Evolutionary conservation across 352 stramenopile species (phyloP).

Genomic region (Globisporangium viniferum): DNA sequence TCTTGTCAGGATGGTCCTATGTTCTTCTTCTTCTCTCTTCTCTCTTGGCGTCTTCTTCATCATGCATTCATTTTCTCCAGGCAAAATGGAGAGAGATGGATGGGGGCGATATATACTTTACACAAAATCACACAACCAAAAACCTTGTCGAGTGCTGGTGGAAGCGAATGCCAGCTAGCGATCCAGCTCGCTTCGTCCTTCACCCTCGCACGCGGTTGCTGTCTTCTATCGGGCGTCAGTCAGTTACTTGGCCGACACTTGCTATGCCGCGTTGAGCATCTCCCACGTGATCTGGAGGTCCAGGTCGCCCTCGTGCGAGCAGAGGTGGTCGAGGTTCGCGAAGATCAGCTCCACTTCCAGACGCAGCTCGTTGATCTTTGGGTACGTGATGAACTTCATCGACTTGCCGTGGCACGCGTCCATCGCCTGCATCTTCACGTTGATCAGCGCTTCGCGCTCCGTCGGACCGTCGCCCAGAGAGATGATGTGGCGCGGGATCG

Average conservation of each 20-base stretch:
- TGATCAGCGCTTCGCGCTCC: constrained; percentile 82
- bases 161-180: background rate
- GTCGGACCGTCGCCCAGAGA: constrained; percentile 80
- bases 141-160: background rate
- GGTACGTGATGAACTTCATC: constrained; percentile 87
- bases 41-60: constrained; percentile 17
- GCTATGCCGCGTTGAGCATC: constrained; percentile 65
- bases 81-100: background rate
- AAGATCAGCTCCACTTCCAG: constrained; percentile 80
- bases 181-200: background rate
- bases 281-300: constrained; percentile 86
- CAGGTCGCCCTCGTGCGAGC: constrained; percentile 76
- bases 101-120: constrained; percentile 34
- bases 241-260: background rate
- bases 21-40: constrained; percentile 21
- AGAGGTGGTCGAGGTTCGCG: constrained; percentile 77
- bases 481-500: constrained; percentile 71
- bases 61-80: constrained; percentile 19
- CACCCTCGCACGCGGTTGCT: constrained; percentile 3
- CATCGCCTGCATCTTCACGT: constrained; percentile 82
- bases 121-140: constrained; percentile 34
- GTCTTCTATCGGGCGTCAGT: background rate
- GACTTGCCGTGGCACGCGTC: constrained; percentile 81
- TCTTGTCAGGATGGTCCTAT: constrained; percentile 12
- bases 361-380: constrained; percentile 79